These are phyloP conservation scores for Rutstroemia sp. DNA, from an alignment of 2,329 filamentous ascomycete genomes.

Conservation along the genomic window DNA sequence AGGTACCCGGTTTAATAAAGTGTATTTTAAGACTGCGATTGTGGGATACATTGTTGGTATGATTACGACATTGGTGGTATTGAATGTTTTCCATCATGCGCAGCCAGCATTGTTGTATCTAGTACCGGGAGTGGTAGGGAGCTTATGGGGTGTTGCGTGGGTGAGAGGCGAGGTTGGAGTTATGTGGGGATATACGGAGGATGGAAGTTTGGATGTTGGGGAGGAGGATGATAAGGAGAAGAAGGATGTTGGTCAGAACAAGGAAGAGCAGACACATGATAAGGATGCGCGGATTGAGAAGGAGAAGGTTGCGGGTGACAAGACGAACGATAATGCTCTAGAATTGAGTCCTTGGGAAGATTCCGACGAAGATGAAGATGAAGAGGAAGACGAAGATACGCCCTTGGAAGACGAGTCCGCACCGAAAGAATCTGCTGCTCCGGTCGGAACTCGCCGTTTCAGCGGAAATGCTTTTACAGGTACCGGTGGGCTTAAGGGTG, in stretches of 20 bases:
- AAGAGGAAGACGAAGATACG: too few species aligned
- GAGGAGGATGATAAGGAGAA: background rate
- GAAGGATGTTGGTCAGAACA: slow-evolving; percentile 8
- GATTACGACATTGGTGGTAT: slow-evolving; percentile 65
- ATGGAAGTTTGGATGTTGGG: slow-evolving; percentile 44
- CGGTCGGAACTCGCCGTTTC: too few species aligned
- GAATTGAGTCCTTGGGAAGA: too few species aligned
- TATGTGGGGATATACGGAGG: slow-evolving; percentile 81
- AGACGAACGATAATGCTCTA: too few species aligned
- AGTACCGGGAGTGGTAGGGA: slow-evolving; percentile 73
- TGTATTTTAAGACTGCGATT: slow-evolving; percentile 75
- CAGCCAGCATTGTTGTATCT: slow-evolving; percentile 91
- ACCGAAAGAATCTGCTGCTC: too few species aligned
- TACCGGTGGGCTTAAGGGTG: too few species aligned
- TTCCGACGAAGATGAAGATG: too few species aligned
- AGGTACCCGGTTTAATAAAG: slow-evolving; percentile 58
- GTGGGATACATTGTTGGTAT: slow-evolving; percentile 73
- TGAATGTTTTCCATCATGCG: slow-evolving; percentile 71
- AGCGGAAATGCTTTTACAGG: too few species aligned
- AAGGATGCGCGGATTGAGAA: background rate
- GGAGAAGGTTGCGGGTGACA: too few species aligned
- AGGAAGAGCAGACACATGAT: slow-evolving; percentile 13
- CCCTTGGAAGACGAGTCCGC: too few species aligned
- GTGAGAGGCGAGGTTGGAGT: slow-evolving; percentile 61
- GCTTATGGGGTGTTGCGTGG: slow-evolving; percentile 68